phyloP scores from a whole-genome alignment of 345 rosid species.

The Brassica rapa region DNA sequence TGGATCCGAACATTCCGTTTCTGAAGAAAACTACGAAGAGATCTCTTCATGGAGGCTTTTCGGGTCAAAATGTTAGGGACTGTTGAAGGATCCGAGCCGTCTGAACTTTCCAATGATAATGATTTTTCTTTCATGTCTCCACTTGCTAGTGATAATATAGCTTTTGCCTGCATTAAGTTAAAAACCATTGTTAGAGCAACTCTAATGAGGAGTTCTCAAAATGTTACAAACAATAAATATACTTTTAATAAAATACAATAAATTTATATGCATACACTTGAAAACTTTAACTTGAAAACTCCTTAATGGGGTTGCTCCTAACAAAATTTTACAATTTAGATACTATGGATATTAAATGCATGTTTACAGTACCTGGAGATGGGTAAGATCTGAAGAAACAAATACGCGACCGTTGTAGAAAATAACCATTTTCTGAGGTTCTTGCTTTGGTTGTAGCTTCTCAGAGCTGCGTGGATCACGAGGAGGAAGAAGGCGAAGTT shows the following conservation, averaged over 20 bases:
- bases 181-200: background rate
- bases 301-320: no score
- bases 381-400: conserved; percentile 25
- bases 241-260: no score
- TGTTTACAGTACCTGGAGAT: conserved; percentile 3
- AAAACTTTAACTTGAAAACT: no score
- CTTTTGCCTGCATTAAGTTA: conserved; percentile 4
- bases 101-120: background rate
- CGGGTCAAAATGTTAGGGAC: background rate
- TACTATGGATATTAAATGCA: background rate
- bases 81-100: background rate
- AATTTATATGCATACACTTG: no score
- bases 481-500: conserved; percentile 29
- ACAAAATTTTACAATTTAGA: background rate
- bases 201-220: no score
- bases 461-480: background rate
- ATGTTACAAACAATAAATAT: no score
- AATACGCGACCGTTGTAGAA: conserved; percentile 28
- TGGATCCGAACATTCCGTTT: conserved; percentile 29
- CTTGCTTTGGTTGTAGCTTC: conserved; percentile 4
- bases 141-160: conserved; percentile 28
- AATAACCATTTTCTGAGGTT: conserved; percentile 21
- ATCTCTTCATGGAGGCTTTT: conserved; percentile 32
- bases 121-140: conserved; percentile 5
- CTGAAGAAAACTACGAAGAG: conserved; percentile 32